Evolutionary conservation across 2,329 filamentous ascomycete species (phyloP).

Genomic region (Stromatinia cepivora): DNA sequence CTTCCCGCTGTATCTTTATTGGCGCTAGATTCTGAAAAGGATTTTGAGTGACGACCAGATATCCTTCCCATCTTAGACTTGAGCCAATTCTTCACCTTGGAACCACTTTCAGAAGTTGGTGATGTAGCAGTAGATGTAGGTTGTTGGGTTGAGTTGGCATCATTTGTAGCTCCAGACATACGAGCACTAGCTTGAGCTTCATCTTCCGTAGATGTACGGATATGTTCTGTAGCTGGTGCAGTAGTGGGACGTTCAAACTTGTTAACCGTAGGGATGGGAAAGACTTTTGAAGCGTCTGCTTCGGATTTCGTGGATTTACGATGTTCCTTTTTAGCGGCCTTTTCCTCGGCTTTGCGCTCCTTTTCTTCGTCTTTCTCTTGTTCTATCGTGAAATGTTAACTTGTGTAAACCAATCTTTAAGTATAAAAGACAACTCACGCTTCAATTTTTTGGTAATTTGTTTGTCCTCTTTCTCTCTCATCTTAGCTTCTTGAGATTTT

Average conservation of each 20-base stretch:
- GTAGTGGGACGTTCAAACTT: slow-evolving; percentile 22
- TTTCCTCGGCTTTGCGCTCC: slow-evolving; percentile 54
- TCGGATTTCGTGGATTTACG: slow-evolving; percentile 44
- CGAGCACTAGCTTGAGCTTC: slow-evolving; percentile 30
- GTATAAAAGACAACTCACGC: slow-evolving; percentile 50
- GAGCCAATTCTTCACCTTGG: slow-evolving; percentile 52
- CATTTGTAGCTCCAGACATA: slow-evolving; percentile 31
- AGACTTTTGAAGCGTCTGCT: neutral
- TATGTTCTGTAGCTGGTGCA: slow-evolving; percentile 14
- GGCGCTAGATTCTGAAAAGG: slow-evolving; percentile 18
- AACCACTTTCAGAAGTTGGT: slow-evolving; percentile 27
- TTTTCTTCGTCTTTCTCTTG: slow-evolving; percentile 50
- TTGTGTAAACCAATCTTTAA: neutral
- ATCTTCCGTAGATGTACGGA: slow-evolving; percentile 39
- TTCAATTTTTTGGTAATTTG: slow-evolving; percentile 56
- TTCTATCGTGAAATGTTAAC: slow-evolving; percentile 23
- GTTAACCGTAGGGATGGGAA: neutral
- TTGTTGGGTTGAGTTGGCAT: slow-evolving; percentile 30
- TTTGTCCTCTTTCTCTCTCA: slow-evolving; percentile 55
- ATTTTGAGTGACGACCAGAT: slow-evolving; percentile 41
- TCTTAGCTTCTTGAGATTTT: slow-evolving; percentile 57
- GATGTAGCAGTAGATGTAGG: slow-evolving; percentile 30
- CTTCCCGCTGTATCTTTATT: slow-evolving; percentile 17
- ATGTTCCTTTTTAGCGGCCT: slow-evolving; percentile 52
- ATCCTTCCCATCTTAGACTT: slow-evolving; percentile 49